Evolutionary conservation across 306 rosid genomes (phyloP).

Genomic region (Lathyrus oleraceus): DNA sequence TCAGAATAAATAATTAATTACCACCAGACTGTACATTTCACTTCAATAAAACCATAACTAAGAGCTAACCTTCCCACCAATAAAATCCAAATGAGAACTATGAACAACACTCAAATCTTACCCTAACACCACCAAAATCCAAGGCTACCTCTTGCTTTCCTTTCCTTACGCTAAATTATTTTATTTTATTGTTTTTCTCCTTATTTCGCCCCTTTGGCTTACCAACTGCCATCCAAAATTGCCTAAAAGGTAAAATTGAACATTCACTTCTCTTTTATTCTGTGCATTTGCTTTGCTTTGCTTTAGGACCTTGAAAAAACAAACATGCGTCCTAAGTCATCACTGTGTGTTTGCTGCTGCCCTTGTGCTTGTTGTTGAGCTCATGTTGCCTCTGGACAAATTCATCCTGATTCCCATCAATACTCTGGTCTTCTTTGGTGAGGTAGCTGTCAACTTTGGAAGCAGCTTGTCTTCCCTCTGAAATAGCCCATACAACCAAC

Average conservation of each 20-base stretch:
- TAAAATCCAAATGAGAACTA: neutral
- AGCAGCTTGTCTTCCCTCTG: slow-evolving; percentile 91
- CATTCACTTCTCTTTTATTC: slow-evolving; percentile 21
- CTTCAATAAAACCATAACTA: slow-evolving; percentile 4
- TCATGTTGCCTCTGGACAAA: slow-evolving; percentile 53
- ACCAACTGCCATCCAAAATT: slow-evolving; percentile 35
- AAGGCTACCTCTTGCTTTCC: slow-evolving; percentile 23
- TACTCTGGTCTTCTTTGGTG: slow-evolving; percentile 38
- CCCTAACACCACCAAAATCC: slow-evolving; percentile 30
- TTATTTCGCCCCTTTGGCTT: slow-evolving; percentile 19
- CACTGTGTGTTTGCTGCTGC: slow-evolving; percentile 59
- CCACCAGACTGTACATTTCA: slow-evolving; percentile 63
- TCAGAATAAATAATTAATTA: slow-evolving; percentile 33
- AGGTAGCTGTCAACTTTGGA: slow-evolving; percentile 73
- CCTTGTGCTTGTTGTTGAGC: slow-evolving; percentile 49
- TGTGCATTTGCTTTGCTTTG: slow-evolving; percentile 24
- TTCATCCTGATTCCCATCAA: slow-evolving; percentile 44
- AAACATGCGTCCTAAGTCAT: slow-evolving; percentile 46
- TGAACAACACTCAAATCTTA: slow-evolving; percentile 29
- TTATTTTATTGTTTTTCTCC: slow-evolving; percentile 6
- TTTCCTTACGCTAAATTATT: slow-evolving; percentile 15
- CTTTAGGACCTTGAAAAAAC: slow-evolving; percentile 24
- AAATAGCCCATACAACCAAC: slow-evolving; percentile 93
- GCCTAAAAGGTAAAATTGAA: slow-evolving; percentile 17
- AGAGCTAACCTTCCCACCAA: slow-evolving; percentile 33